A percentile compares a stretch with the other conserved stretches of the same genome.
phyloP scores from a whole-genome alignment of 345 rosid genomes.

The Pistacia integerrima region DNA sequence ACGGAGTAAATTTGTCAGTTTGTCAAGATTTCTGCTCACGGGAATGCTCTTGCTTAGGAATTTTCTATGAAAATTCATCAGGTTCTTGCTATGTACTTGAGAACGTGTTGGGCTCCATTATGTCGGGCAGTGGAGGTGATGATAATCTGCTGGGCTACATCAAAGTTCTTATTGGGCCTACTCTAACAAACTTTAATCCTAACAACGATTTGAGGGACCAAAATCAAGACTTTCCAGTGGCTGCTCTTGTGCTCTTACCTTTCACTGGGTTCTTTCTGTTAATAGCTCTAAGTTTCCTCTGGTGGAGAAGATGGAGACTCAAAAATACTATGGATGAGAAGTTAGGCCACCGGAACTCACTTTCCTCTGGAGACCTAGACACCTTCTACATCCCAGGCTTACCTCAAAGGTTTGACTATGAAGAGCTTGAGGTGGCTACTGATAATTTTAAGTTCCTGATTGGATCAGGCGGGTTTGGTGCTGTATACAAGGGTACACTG shows the following conservation, averaged over 20 bases:
- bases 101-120: slow-evolving; percentile 66
- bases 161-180: slow-evolving; percentile 45
- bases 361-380: slow-evolving; percentile 66
- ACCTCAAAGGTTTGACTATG: slow-evolving; percentile 63
- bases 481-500: slow-evolving; percentile 66
- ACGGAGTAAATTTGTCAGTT: slow-evolving; percentile 42
- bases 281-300: slow-evolving; percentile 45
- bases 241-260: slow-evolving; percentile 69
- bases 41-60: slow-evolving; percentile 73
- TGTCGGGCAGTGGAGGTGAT: slow-evolving; percentile 28
- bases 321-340: slow-evolving; percentile 33
- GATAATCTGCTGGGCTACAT: slow-evolving; percentile 47
- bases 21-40: slow-evolving; percentile 63
- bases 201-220: slow-evolving; percentile 19
- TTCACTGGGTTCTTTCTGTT: slow-evolving; percentile 49
- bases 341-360: slow-evolving; percentile 30
- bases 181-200: slow-evolving; percentile 19
- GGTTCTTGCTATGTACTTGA: slow-evolving; percentile 64
- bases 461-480: slow-evolving; percentile 83
- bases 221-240: slow-evolving; percentile 45
- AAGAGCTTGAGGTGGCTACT: slow-evolving; percentile 66
- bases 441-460: slow-evolving; percentile 56
- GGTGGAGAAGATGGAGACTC: slow-evolving; percentile 56
- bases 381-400: slow-evolving; percentile 72
- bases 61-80: slow-evolving; percentile 62